These are phyloP conservation scores for Volvox carteri DNA, from an alignment of 163 green algal species.

Conservation along the genomic window DNA sequence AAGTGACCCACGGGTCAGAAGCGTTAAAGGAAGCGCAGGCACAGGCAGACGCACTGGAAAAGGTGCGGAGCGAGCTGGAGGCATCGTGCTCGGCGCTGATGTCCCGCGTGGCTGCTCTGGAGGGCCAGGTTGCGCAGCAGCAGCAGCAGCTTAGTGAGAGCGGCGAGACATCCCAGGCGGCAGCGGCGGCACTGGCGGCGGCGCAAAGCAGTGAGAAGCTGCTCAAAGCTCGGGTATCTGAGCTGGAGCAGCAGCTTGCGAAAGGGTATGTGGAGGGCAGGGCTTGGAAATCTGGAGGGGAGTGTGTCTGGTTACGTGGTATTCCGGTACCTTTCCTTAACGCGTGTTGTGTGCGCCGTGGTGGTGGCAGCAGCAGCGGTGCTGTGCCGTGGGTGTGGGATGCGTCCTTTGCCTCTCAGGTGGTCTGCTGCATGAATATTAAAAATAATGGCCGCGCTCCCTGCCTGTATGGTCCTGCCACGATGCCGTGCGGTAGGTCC, in stretches of 20 bases:
- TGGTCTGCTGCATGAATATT: too few species aligned
- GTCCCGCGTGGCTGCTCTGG: background rate
- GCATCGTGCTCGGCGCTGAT: background rate
- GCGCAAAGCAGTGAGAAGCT: background rate
- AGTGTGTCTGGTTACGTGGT: too few species aligned
- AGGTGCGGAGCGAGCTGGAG: background rate
- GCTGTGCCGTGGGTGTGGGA: too few species aligned
- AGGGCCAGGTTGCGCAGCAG: background rate
- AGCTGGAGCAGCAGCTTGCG: slow-evolving; percentile 12
- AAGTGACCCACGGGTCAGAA: background rate
- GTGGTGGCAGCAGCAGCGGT: too few species aligned
- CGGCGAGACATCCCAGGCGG: background rate
- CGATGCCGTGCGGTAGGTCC: slow-evolving; percentile 3
- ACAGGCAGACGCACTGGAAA: background rate
- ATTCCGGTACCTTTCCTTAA: too few species aligned
- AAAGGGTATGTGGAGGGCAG: slow-evolving; percentile 14
- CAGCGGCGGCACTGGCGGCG: background rate
- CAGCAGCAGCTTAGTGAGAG: background rate
- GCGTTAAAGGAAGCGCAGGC: background rate
- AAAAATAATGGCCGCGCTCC: too few species aligned
- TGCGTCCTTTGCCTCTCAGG: too few species aligned
- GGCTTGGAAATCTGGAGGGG: too few species aligned
- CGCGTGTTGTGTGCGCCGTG: too few species aligned
- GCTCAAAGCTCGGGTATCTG: background rate
- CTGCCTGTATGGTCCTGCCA: too few species aligned